Evolutionary conservation across 345 rosid genomes (phyloP).

Genomic region (Punica granatum): DNA sequence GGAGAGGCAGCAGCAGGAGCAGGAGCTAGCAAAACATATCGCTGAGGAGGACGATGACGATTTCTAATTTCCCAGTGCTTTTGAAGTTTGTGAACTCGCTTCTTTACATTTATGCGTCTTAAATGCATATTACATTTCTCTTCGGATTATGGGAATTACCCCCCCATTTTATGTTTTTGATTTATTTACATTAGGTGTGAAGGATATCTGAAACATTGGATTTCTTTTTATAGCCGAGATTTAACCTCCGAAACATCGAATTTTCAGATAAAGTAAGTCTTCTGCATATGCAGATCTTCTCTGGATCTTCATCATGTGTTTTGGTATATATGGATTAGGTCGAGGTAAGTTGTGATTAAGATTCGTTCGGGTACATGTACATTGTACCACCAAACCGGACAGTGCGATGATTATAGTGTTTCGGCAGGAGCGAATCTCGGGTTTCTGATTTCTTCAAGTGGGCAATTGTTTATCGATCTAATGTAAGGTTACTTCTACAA

Average conservation of each 20-base stretch:
- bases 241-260: neutral
- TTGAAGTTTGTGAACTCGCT: neutral
- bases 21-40: constrained; percentile 82
- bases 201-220: neutral
- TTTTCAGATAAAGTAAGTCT: neutral
- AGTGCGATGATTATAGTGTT: too few relatives aligned
- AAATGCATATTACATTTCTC: neutral
- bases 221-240: neutral
- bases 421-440: too few relatives aligned
- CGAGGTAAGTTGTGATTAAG: too few relatives aligned
- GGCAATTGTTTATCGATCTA: neutral
- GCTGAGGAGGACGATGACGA: constrained; percentile 92
- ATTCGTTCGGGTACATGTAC: too few relatives aligned
- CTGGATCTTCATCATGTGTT: too few relatives aligned
- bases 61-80: neutral
- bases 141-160: neutral
- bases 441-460: neutral
- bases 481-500: neutral
- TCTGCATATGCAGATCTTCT: too few relatives aligned
- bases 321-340: too few relatives aligned
- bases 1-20: constrained; percentile 76
- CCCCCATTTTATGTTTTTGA: too few relatives aligned
- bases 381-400: too few relatives aligned
- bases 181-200: too few relatives aligned
- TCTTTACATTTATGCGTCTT: neutral